Evolutionary conservation across 805 yeast genomes (phyloP), one percentile per base, ranked within the genome.

Genomic region (Candida mattraensis): DNA sequence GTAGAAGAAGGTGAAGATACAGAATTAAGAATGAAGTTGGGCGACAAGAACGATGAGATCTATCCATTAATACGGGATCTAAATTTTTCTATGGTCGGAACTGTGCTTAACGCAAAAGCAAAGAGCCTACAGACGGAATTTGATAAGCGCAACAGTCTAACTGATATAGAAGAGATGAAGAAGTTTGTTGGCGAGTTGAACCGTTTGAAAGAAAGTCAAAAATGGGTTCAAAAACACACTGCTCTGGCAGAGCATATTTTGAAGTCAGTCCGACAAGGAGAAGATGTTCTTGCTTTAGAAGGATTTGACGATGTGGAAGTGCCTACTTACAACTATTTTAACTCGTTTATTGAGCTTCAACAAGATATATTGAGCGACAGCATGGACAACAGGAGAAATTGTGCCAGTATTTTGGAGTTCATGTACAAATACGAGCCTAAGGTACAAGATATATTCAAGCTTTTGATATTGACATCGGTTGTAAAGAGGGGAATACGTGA

Each of bases 21-120:
- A 17, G 37, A 33, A 2, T 5, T 44, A 3, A 48, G 40, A 21
- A 25, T 57, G 15, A 51, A 41, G 28, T 30, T 56, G 14, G 56
- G 67, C 5, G 62, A 64, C 23, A 28, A 39, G 3, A 38, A 42
- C n/a, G 87, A 81, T 45, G 63, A 67, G 8, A 63, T 81, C 5
- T 76, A 66, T 47, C 63, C 61, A 3, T 58, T 69, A 5, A 65
- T 89, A 11, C 75, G 78, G 43, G 76, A 78, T 52, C 61, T 79
- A 37, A 88, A 88, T 45, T 89, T 93, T 58, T 83, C 89, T 2
- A 71, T 79, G 17, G 81, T 89, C 22, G 97, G 97, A 2, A 72
- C 76, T 5, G 69, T 70, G 17, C 67, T 93, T 28, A 89, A 87
- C 56, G 57, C 66, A 17, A 66, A 78, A 38, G 97, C 97, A 0